Base-by-base conservation (phyloP, 2,329 filamentous ascomycete genomes). In the Stemphylium lycopersici region DNA sequence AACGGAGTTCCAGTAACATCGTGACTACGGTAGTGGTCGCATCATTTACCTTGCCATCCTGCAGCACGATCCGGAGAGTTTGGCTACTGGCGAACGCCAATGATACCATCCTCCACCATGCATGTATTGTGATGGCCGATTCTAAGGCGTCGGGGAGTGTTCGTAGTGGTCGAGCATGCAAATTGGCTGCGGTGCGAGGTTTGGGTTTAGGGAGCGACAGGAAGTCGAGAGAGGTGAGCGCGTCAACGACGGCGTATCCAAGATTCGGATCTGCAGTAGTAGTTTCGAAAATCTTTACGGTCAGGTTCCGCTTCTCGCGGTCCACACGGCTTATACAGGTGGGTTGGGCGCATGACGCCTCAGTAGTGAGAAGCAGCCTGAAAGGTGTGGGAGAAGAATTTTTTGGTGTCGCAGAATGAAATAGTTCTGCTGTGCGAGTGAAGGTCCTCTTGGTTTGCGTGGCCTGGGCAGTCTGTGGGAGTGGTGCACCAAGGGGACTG, bases 241-340 rank as follows among this genome's bases (percentile, higher is more conserved):
- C 5, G 33, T 24, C 13, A 34, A 32, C 8, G 29, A 41, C 6
- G 36, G 36, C n/a, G 13, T 22, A 16, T 24, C 40, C 15, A 24
- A 40, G n/a, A 32, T 31, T 48, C 10, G 36, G 41, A 44, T 44
- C 41, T 44, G 29, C 41, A 42, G 16, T 12, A 22, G 31, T 44
- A 34, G 12, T 34, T 12, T 34, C 41, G 7, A 44, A 44, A 40
- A 40, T 24, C 26, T 20, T 40, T 31, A 24, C 20, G 18, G 26
- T 22, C 37, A 48, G 26, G 26, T 37, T 40, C 26, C 26, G 24
- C 7, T 40, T 31, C 37, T 26, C 10, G 36, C 18, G 22, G 15
- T 26, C 36, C 45, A 39, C 45, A 20, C 5, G 12, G 34, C 24
- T 16, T 39, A 10, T 24, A 42, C 5, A 33, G 13, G 16, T 13